Base-by-base conservation (phyloP, 1,284 basidiomycete genomes). In the Bondarzewia mesenterica region DNA sequence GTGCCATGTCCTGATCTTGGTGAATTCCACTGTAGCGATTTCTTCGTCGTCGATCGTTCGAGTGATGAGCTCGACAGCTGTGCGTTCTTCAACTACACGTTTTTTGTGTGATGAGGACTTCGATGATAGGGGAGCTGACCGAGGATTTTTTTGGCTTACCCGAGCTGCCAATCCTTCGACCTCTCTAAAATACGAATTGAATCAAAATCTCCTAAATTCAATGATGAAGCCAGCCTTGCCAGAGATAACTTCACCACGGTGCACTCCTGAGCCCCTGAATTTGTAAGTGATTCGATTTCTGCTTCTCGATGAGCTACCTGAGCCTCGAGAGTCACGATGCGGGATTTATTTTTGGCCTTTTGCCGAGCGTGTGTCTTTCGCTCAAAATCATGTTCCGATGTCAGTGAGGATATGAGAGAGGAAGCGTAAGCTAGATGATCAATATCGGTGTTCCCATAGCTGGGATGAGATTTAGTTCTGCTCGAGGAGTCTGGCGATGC, bases 291-390 rank as follows among this genome's bases (percentile, higher is more conserved):
- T 16, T 45, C 44, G 18, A 45, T 25, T 32, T 45, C 44, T n/a
- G 44, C 44, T n/a, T 45, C 44, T 12, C 44, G 44, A n/a, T 32
- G 47, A n/a, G 36, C 42, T 29, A 4, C 49, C 52, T 20, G 48
- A 25, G 44, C 60, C 58, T 3, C 47, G 51, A 6, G 42, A 29
- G 16, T 26, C 27, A 42, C 48, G 5, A 69, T 51, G 46, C 63
- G 67, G 1, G 55, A 58, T 52, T 75, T 73, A 4, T 82, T 64
- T 51, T 80, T 75, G 0, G 72, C 71, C 39, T 82, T 80, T 0
- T 69, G 72, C 14, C 60, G 62, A 7, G 55, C 54, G 52, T 78
- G 77, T 0, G 70, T 68, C 29, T 55, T 58, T 3, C 71, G 68
- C 56, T 81, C 80, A 0, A 62, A 52, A 18, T 71, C 68, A 20